These are phyloP conservation scores for Xerocomellus intermedius DNA, from an alignment of 768 basidiomycete species.

Conservation along the genomic window DNA sequence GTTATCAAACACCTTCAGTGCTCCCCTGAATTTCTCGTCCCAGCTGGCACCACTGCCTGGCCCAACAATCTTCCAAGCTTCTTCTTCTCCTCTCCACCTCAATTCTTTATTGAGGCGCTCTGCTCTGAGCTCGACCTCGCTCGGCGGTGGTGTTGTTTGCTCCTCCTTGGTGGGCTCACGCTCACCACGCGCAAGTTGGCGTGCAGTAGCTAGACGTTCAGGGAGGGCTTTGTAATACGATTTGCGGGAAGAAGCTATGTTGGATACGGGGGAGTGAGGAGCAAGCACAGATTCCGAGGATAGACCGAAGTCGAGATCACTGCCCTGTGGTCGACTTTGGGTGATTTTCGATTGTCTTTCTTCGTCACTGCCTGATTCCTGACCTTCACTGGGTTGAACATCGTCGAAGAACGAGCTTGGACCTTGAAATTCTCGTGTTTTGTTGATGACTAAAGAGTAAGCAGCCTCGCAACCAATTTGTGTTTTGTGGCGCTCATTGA, in stretches of 20 bases:
- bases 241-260: constrained; percentile 66
- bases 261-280: constrained; percentile 54
- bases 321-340: constrained; percentile 20
- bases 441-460: constrained; percentile 62
- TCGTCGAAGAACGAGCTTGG: constrained; percentile 22
- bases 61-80: constrained; percentile 76
- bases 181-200: constrained; percentile 69
- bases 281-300: constrained; percentile 68
- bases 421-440: constrained; percentile 59
- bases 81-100: constrained; percentile 76
- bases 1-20: constrained; percentile 59
- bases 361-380: constrained; percentile 6
- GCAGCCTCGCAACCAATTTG: constrained; percentile 78
- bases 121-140: constrained; percentile 83
- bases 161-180: constrained; percentile 90
- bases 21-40: constrained; percentile 69
- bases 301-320: constrained; percentile 77
- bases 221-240: constrained; percentile 76
- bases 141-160: constrained; percentile 69
- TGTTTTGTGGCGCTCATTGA: constrained; percentile 85
- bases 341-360: background rate
- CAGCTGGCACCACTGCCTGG: constrained; percentile 64
- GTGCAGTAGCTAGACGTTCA: constrained; percentile 63
- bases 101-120: constrained; percentile 89
- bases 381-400: constrained; percentile 14